Percentiles rank a stretch among this genome's conserved stretches.
These are phyloP conservation scores for Russula abietina DNA, from an alignment of 768 basidiomycete genomes.

Conservation along the genomic window DNA sequence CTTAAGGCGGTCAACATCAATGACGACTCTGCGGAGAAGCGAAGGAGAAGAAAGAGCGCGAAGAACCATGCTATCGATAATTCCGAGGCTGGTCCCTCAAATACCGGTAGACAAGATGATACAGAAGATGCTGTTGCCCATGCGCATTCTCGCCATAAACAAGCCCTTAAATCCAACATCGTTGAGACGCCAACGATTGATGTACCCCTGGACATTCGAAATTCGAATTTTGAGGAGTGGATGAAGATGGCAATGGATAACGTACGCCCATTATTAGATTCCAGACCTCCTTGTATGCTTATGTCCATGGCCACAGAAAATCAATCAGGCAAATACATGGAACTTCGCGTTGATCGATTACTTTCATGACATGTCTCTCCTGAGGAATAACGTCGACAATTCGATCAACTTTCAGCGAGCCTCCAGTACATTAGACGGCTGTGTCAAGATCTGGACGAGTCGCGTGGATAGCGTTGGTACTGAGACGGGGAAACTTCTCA, in stretches of 20 bases:
- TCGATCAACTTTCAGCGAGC: constrained; percentile 99
- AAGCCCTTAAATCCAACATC: constrained; percentile 50
- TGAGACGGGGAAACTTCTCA: constrained; percentile 91
- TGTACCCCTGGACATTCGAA: constrained; percentile 77
- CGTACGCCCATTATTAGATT: constrained; percentile 37
- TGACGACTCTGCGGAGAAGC: constrained; percentile 84
- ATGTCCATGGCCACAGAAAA: constrained; percentile 68
- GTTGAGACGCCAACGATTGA: constrained; percentile 51
- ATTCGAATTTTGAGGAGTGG: constrained; percentile 96
- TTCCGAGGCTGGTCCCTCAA: constrained; percentile 52
- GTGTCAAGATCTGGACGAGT: constrained; percentile 99
- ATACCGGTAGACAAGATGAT: constrained; percentile 37
- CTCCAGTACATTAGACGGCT: constrained; percentile 93
- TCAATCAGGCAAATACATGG: constrained; percentile 96
- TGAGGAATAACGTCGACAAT: constrained; percentile 89
- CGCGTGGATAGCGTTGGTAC: constrained; percentile 96
- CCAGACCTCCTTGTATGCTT: constrained; percentile 7
- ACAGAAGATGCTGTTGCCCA: constrained; percentile 36
- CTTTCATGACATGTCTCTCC: constrained; percentile 95
- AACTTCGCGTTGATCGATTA: constrained; percentile 97
- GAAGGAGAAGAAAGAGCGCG: constrained; percentile 71
- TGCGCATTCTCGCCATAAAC: constrained; percentile 45
- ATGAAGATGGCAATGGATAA: constrained; percentile 99
- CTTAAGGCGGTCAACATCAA: constrained; percentile 51
- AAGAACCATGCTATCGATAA: constrained; percentile 52